Evolutionary conservation across 106 monocot genomes (phyloP), one percentile per base, ranked within the genome.

Genomic region (Platanthera zijinensis): DNA sequence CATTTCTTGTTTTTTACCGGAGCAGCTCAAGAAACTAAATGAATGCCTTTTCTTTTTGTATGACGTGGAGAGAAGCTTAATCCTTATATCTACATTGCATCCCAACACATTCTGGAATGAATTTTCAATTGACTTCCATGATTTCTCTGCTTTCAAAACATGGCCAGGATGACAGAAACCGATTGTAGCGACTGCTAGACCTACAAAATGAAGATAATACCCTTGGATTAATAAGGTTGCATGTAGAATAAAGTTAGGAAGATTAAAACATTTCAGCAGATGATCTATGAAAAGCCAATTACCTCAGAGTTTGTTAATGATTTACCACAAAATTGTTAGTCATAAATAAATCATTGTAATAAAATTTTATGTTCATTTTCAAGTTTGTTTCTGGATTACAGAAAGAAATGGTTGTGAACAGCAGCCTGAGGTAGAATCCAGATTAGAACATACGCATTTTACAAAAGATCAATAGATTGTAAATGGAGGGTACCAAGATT

Each of bases 21-120:
- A 87, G 84, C 97, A 99, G 80, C 85, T 88, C 74, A 94, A 75
- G 39, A 94, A 82, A 77, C 79, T 89, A 73, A 88, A 92, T n/a
- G 89, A 81, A 79, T 78, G 85, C 11, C 79, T 11, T 39, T 51
- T 84, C 19, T 82, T 88, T 71, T 71, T 85, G 18, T 51, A 51
- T 56, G 67, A 84, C 45, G 69, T 10, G 14, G 86, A 85, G 11
- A 76, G 68, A 72, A 94, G 85, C 70, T 84, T 88, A 21, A 99
- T 73, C 78, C 86, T 85, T 49, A 99, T 74, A 66, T 94, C 86
- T 15, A 99, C 86, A 76, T 87, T 80, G 66, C 88, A 92, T 9
- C 86, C 88, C 57, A 99, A 80, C 2, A 89, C 84, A 82, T 78
- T 80, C 62, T 90, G 94, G 70, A 99, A 87, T 67, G 89, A 82